A percentile compares a stretch with the other conserved stretches of the same genome.
Conservation (phyloP, 768 basidiomycete genomes). For the Hygrocybe punicea region DNA sequence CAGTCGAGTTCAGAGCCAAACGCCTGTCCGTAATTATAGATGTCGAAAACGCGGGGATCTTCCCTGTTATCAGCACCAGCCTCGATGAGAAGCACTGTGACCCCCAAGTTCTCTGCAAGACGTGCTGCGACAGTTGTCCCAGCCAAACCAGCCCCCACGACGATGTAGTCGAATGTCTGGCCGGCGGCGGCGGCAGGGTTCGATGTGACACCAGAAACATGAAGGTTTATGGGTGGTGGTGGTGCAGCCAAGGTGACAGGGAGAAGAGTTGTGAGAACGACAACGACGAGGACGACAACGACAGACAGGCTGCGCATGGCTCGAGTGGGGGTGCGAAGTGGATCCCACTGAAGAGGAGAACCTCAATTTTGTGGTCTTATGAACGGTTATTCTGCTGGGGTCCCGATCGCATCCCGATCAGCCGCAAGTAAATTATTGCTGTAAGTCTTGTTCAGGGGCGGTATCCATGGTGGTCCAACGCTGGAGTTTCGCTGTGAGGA, state of each 20-base stretch:
- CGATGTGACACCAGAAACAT: conserved; percentile 30
- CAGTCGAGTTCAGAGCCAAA: conserved; percentile 45
- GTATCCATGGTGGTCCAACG: too few species aligned
- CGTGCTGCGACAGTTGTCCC: conserved; percentile 50
- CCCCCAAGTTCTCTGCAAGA: conserved; percentile 42
- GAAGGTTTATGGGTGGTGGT: background rate
- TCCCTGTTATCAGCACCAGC: conserved; percentile 48
- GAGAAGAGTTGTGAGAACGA: background rate
- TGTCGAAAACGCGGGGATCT: conserved; percentile 44
- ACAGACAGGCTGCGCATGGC: too few species aligned
- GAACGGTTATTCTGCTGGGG: too few species aligned
- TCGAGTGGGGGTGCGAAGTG: too few species aligned
- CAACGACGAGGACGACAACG: background rate
- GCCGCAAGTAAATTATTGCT: too few species aligned
- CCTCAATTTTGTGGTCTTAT: too few species aligned
- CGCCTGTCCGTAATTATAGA: conserved; percentile 43
- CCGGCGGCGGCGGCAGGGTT: conserved; percentile 31
- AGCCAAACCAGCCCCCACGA: conserved; percentile 46
- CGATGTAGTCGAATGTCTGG: conserved; percentile 43
- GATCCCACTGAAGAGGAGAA: too few species aligned
- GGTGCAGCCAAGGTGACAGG: background rate
- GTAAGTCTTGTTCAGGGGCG: too few species aligned
- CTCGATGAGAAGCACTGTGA: conserved; percentile 49
- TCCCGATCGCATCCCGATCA: too few species aligned
- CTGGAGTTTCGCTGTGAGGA: too few species aligned